These are phyloP conservation scores for Saprolegnia parasitica DNA, from an alignment of 352 stramenopile species.

Conservation along the genomic window DNA sequence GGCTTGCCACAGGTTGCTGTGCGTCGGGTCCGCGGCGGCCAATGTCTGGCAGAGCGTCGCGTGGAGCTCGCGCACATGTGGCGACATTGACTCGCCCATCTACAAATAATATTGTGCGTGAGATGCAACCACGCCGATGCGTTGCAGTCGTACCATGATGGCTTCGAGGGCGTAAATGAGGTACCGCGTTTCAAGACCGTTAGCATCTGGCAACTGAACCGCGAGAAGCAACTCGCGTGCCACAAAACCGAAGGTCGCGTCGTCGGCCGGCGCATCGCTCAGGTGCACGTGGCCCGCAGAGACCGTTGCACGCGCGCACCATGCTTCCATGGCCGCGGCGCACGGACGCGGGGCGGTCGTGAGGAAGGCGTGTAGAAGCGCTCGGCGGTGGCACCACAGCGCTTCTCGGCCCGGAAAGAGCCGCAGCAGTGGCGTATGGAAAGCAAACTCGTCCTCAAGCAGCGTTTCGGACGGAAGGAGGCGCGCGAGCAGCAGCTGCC, in stretches of 20 bases:
- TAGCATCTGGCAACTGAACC: neutral
- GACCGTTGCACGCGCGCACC: neutral
- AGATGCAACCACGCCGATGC: neutral
- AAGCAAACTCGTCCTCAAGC: slow-evolving; percentile 44
- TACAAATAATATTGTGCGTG: neutral
- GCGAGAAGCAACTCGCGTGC: neutral
- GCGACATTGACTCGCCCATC: neutral
- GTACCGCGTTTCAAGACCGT: neutral
- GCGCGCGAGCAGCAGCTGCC: slow-evolving; percentile 47
- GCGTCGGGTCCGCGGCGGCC: neutral
- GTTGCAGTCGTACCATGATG: neutral
- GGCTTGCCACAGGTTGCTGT: neutral
- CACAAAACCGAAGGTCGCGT: neutral
- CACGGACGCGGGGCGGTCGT: neutral
- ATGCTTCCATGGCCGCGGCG: neutral
- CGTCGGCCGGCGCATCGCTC: no score
- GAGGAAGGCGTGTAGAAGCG: slow-evolving; percentile 38
- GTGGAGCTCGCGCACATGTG: neutral
- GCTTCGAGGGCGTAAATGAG: neutral
- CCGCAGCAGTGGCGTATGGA: slow-evolving; percentile 48
- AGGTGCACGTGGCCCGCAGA: neutral
- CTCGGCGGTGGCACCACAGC: slow-evolving; percentile 76
- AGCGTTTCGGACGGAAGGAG: slow-evolving; percentile 25
- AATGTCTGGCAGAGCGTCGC: neutral
- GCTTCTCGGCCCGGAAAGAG: slow-evolving; percentile 54